These are phyloP conservation scores for Pseudoperonospora humuli DNA, from an alignment of 352 stramenopile species.

Conservation along the genomic window DNA sequence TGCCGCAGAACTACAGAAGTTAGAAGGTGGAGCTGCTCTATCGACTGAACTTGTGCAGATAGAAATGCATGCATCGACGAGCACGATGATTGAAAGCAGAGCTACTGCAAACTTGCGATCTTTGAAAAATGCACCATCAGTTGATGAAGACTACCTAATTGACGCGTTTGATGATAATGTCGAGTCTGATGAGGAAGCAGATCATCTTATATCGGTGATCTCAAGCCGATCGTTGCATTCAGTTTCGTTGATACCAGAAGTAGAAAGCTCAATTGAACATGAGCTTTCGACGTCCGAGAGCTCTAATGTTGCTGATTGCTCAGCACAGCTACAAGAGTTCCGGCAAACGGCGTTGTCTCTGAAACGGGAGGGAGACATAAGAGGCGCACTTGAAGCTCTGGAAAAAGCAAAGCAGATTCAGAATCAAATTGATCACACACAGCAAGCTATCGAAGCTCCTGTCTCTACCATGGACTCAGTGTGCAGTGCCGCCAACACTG, in stretches of 20 bases:
- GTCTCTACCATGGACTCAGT: not conserved
- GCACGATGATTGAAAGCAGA: not conserved
- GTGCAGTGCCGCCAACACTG: constrained; percentile 10
- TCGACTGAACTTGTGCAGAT: not conserved
- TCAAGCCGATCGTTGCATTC: constrained; percentile 9
- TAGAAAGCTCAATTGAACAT: not conserved
- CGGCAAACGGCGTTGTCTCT: constrained; percentile 38
- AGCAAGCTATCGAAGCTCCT: constrained; percentile 6
- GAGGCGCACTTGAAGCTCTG: constrained; percentile 55
- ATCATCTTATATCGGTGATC: constrained; percentile 13
- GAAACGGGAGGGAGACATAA: constrained; percentile 52
- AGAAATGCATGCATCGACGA: not conserved
- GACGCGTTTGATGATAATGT: constrained; percentile 62
- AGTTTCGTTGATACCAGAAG: constrained; percentile 2
- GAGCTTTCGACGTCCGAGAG: not conserved
- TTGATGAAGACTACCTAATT: constrained; percentile 57
- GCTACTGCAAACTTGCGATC: constrained; percentile 9
- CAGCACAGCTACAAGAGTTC: constrained; percentile 33
- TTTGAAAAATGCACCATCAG: constrained; percentile 22
- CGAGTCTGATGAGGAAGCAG: constrained; percentile 23
- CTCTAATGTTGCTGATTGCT: constrained; percentile 25
- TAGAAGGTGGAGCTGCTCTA: constrained; percentile 9
- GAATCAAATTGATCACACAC: constrained; percentile 44
- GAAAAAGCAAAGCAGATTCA: constrained; percentile 68
- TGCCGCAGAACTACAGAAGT: constrained; percentile 32